Percentiles rank a stretch among this genome's conserved stretches.
Conservation (phyloP, 495 filamentous ascomycete species). For the Cercophora newfieldiana region DNA sequence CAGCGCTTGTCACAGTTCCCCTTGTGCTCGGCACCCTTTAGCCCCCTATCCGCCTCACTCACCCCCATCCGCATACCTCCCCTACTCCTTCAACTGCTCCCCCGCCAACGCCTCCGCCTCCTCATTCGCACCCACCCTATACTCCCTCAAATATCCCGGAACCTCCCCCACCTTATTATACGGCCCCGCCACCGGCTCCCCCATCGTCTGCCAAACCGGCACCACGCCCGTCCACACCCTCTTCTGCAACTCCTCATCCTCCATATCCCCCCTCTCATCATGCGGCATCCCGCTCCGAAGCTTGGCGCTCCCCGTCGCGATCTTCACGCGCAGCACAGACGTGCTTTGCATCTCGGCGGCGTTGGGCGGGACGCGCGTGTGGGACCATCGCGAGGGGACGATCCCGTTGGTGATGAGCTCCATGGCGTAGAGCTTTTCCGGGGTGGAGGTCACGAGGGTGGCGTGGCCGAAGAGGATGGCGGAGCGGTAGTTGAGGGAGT, state of each 20-base stretch:
- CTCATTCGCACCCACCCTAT: slow-evolving; percentile 55
- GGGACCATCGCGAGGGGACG: slow-evolving; percentile 65
- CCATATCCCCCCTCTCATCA: slow-evolving; percentile 70
- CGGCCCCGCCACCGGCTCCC: slow-evolving; percentile 65
- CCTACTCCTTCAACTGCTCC: slow-evolving; percentile 39
- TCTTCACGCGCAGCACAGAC: slow-evolving; percentile 66
- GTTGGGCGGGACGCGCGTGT: slow-evolving; percentile 71
- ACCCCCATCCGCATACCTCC: slow-evolving; percentile 21
- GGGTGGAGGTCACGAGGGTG: slow-evolving; percentile 59
- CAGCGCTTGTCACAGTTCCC: no score
- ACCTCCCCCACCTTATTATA: slow-evolving; percentile 60
- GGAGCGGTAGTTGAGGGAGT: slow-evolving; percentile 89
- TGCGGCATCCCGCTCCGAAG: slow-evolving; percentile 65
- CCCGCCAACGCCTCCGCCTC: slow-evolving; percentile 54
- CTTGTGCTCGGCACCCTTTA: no score
- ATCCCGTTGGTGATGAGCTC: slow-evolving; percentile 75
- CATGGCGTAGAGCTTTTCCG: slow-evolving; percentile 84
- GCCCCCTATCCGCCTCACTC: not conserved
- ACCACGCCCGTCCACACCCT: slow-evolving; percentile 84
- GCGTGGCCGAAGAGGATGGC: slow-evolving; percentile 79
- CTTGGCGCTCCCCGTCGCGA: slow-evolving; percentile 78
- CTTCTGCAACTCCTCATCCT: slow-evolving; percentile 57
- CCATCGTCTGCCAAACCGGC: slow-evolving; percentile 65
- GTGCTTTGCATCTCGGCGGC: slow-evolving; percentile 76
- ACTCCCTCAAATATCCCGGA: slow-evolving; percentile 65